Evolutionary conservation across 805 yeast genomes (phyloP), one percentile per base, ranked within the genome.

Genomic region (Candida schatavii): DNA sequence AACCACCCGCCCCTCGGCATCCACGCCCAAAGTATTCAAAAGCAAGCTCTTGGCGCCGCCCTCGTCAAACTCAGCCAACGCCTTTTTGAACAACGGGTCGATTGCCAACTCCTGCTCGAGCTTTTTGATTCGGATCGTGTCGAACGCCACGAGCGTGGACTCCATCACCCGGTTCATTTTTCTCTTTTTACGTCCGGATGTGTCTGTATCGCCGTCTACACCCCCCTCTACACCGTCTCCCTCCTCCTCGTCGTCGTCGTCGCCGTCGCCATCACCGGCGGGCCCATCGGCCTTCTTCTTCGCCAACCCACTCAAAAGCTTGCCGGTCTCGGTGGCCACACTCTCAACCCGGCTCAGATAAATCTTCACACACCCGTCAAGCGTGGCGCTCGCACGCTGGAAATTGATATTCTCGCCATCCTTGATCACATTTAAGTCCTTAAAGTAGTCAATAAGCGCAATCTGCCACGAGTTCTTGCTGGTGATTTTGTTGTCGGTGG

Each of bases 311-410:
- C 86, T 84, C 27, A 89, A 63, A 42, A 91, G 68, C 52, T 81
- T 80, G 2, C 96, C 95, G 0, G 97, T 89, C 54, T 90, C 97
- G 6, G 85, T 82, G 4, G 90, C 95, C 0, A 88, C 95, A 0
- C 96, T 85, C 54, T 90, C 97, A 18, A 91, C 89, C 52, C 98
- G 77, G 13, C 95, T 85, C 10, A 90, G 80, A 58, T 91, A 91
- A 40, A 91, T 88, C 65, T 89, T 89, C 26, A 90, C 91, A 69
- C 97, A 90, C 0, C 97, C 97, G 55, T 90, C 97, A 18, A 91
- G 68, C 0, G 97, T 88, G 2, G 95, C 88, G 0, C 93, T 81
- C 0, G 97, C 98, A 50, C 83, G 80, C 59, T 88, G 96, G 60
- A 91, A 90, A 59, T 89, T 88, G 53, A 90, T 86, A 31, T 53